Evolutionary conservation across 305 asterid genomes (phyloP).

Genomic region (Petunia hybrid): DNA sequence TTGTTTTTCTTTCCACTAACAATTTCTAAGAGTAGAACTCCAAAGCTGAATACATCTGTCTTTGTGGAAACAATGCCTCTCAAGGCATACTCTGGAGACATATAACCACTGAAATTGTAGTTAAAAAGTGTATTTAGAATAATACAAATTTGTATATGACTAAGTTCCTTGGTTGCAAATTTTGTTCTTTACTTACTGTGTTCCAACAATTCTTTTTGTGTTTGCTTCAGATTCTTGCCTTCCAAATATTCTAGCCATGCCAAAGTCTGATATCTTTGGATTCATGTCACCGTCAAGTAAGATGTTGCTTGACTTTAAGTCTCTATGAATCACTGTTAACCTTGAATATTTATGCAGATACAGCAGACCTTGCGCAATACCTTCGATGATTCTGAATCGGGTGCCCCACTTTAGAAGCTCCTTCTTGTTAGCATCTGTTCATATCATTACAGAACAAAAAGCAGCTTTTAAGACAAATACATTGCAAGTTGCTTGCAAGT

Average conservation of each 20-base stretch:
- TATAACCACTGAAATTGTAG: constrained; percentile 35
- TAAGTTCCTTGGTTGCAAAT: neutral
- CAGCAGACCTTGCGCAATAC: constrained; percentile 36
- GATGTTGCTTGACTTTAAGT: constrained; percentile 30
- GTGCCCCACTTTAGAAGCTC: constrained; percentile 33
- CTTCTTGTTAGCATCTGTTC: constrained; percentile 23
- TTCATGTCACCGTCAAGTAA: constrained; percentile 35
- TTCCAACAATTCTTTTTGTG: constrained; percentile 34
- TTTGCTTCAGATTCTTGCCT: constrained; percentile 30
- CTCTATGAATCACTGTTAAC: constrained; percentile 34
- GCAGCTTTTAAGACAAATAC: neutral
- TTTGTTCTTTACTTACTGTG: constrained; percentile 31
- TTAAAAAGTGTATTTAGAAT: neutral
- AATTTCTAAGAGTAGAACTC: constrained; percentile 37
- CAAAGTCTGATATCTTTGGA: constrained; percentile 41
- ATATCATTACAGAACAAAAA: constrained; percentile 13
- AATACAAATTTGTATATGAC: neutral
- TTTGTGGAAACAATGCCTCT: constrained; percentile 34
- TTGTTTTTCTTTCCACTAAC: constrained; percentile 35
- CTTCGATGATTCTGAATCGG: constrained; percentile 31
- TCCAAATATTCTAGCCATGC: constrained; percentile 39
- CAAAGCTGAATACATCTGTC: constrained; percentile 37
- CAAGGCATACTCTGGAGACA: constrained; percentile 42
- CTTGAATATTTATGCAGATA: constrained; percentile 38
- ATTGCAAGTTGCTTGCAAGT: neutral